phyloP scores from a whole-genome alignment of 2,329 filamentous ascomycete genomes.

The Pseudocercospora cruenta region DNA sequence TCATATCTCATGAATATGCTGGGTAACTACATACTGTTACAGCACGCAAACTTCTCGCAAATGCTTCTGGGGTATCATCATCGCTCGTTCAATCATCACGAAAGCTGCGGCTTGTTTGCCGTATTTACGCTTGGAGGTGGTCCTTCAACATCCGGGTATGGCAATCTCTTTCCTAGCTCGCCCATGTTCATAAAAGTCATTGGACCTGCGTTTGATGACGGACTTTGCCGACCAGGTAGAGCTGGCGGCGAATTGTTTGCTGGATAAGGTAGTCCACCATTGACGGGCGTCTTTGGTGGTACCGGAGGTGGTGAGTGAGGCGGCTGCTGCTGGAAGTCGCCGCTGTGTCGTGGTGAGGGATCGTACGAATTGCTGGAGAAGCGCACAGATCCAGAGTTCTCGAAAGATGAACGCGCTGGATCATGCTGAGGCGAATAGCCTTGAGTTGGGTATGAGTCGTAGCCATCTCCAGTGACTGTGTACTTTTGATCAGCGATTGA shows the following conservation, averaged over 20 bases:
- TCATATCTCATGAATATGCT: conserved; percentile 1
- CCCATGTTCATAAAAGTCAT: conserved; percentile 40
- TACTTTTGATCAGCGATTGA: conserved; percentile 67
- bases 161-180: conserved; percentile 51
- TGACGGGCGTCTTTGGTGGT: conserved; percentile 35
- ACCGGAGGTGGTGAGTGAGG: conserved; percentile 28
- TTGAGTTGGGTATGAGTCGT: conserved; percentile 21
- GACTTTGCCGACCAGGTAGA: conserved; percentile 3
- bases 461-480: conserved; percentile 21
- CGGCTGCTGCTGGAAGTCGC: conserved; percentile 22
- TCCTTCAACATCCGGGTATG: conserved; percentile 80
- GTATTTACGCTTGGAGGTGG: conserved; percentile 84
- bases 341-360: conserved; percentile 26
- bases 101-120: conserved; percentile 70
- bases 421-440: conserved; percentile 21
- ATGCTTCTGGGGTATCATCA: conserved; percentile 11
- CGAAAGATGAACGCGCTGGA: conserved; percentile 18
- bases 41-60: not conserved
- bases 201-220: conserved; percentile 16
- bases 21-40: not conserved
- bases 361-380: conserved; percentile 17
- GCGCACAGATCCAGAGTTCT: conserved; percentile 16
- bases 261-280: conserved; percentile 31
- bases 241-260: conserved; percentile 20
- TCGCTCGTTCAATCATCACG: conserved; percentile 14